Evolutionary conservation across 2,329 filamentous ascomycete species (phyloP), one percentile per base, ranked within the genome.

Genomic region (Fusarium acutatum): DNA sequence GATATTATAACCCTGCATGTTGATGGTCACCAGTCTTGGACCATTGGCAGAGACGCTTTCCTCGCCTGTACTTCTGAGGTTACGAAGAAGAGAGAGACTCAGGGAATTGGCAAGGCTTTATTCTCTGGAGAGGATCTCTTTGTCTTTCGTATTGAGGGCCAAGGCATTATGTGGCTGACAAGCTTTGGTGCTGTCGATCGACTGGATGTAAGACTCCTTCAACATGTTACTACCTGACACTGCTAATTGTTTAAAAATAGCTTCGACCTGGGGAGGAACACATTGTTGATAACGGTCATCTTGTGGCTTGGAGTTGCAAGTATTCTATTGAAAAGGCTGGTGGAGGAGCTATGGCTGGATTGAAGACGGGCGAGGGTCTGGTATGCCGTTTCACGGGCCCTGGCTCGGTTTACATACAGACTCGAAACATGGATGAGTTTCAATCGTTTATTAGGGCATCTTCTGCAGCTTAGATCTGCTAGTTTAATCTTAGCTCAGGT

Each of bases 101-200:
- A 59, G 14, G 56, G 56, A 1, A 28, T 59, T 12, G 24, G 56
- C 20, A 59, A 59, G 32, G 41, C 56, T 1, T 6, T 59, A 20
- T 59, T 59, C 9, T 59, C 56, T 3, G 56, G 56, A 9, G 56
- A 59, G 2, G 41, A 50, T 20, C 32, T 59, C 15, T 59, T 59
- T 22, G 56, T 59, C 6, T 59, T 28, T n/a, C 41, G 41, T 9
- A n/a, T 59, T 12, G 56, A 59, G 12, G 56, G 56, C 6, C 56
- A 50, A 3, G 56, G 56, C 2, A 59, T 59, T 8, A 37, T 59
- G 32, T 59, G 56, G 56, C 17, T 59, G 41, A 59, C 56, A 1
- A 59, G 56, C 12, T 59, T 59, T 59, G 56, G 56, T 13, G 56
- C 56, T 13, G 56, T 59, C 2, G 56, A 59, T 7, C 24, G 56